phyloP scores from a whole-genome alignment of 306 rosid genomes.

The Medicago lupulina region DNA sequence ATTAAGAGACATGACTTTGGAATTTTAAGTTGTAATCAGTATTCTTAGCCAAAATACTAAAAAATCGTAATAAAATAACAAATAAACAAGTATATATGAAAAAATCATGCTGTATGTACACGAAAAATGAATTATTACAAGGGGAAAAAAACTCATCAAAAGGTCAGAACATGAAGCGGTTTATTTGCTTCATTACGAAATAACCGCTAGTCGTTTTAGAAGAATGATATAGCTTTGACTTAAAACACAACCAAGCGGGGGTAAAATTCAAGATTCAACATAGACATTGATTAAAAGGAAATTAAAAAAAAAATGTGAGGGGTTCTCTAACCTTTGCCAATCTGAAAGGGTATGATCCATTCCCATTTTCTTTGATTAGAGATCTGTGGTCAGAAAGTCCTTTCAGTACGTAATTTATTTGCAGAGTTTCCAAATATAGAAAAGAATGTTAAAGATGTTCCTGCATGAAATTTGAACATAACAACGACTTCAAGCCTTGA shows the following conservation, averaged over 20 bases:
- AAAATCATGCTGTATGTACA: background rate
- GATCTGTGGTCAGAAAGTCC: conserved; percentile 26
- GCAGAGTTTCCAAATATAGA: conserved; percentile 31
- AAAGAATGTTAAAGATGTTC: conserved; percentile 33
- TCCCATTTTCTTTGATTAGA: conserved; percentile 26
- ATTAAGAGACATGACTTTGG: conserved; percentile 7
- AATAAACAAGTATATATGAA: background rate
- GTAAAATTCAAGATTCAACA: background rate
- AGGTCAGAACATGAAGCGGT: conserved; percentile 9
- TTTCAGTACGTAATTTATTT: conserved; percentile 40
- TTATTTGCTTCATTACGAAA: conserved; percentile 22
- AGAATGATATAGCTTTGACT: conserved; percentile 24
- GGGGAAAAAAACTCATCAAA: conserved; percentile 2
- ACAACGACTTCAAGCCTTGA: conserved; percentile 38
- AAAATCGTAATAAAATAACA: background rate
- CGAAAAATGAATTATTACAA: background rate
- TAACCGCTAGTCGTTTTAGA: conserved; percentile 8
- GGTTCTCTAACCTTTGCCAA: conserved; percentile 54
- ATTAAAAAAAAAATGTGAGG: conserved; percentile 17
- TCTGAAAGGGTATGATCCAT: conserved; percentile 43
- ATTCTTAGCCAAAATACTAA: background rate
- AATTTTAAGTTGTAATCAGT: background rate
- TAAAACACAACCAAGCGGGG: conserved; percentile 31
- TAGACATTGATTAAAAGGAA: conserved; percentile 16
- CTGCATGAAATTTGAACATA: conserved; percentile 50